Evolutionary conservation across 1,139 yeast genomes (phyloP).

Genomic region (Lodderomyces orthopsilosis): DNA sequence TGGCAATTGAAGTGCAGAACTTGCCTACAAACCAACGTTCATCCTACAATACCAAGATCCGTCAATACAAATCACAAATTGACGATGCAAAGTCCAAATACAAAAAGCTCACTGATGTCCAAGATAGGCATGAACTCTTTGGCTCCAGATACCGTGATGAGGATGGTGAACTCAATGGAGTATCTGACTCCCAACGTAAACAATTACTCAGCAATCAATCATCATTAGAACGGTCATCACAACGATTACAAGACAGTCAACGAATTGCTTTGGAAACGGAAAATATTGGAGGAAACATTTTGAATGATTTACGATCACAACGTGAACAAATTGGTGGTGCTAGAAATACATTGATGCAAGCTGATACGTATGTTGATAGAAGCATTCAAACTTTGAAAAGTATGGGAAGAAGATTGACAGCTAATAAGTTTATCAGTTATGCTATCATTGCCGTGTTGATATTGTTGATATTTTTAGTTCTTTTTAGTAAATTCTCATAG

Average conservation of each 20-base stretch:
- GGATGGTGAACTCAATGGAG: constrained; percentile 15
- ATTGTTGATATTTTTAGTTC: constrained; percentile 75
- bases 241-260: constrained; percentile 82
- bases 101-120: constrained; percentile 53
- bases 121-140: constrained; percentile 65
- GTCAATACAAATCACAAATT: constrained; percentile 63
- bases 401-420: constrained; percentile 94
- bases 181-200: constrained; percentile 71
- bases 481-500: constrained; percentile 69
- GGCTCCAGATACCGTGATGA: constrained; percentile 49
- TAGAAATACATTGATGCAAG: constrained; percentile 79
- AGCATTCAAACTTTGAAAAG: constrained; percentile 81
- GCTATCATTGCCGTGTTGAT: constrained; percentile 93
- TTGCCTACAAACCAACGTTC: constrained; percentile 72
- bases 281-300: constrained; percentile 83
- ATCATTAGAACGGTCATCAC: constrained; percentile 77
- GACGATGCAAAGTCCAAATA: constrained; percentile 56
- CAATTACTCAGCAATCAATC: constrained; percentile 77
- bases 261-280: constrained; percentile 93
- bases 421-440: constrained; percentile 87
- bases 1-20: constrained; percentile 77
- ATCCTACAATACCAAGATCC: constrained; percentile 64
- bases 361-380: constrained; percentile 90
- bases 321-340: constrained; percentile 88
- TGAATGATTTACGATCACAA: constrained; percentile 87